phyloP scores from a whole-genome alignment of 345 rosid genomes.

The Arabidopsis arenosa region DNA sequence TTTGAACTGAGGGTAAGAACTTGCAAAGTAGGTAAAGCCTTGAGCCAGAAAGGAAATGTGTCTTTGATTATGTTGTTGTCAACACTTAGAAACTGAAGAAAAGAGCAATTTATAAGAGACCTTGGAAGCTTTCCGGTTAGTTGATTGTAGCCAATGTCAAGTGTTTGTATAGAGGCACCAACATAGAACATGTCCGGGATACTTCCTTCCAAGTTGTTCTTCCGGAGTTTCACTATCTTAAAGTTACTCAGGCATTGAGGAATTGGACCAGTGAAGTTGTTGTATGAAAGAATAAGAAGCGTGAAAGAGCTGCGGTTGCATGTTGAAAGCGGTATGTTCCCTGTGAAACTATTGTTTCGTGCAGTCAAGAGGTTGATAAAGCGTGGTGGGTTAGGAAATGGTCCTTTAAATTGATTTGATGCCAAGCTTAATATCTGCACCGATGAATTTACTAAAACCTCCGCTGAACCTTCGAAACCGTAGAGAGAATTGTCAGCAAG shows the following conservation, averaged over 20 bases:
- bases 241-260: slow-evolving; percentile 18
- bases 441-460: not conserved
- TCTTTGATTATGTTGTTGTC: slow-evolving; percentile 27
- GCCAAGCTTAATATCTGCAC: not conserved
- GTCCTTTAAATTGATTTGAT: not conserved
- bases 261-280: slow-evolving; percentile 29
- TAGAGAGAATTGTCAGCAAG: not conserved
- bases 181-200: not conserved
- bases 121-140: slow-evolving; percentile 29
- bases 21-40: not conserved
- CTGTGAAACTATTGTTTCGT: slow-evolving; percentile 16
- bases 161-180: not conserved
- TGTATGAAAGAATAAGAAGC: slow-evolving; percentile 5
- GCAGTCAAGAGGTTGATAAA: not conserved
- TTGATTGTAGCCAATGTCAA: slow-evolving; percentile 27
- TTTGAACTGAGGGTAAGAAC: slow-evolving; percentile 20
- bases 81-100: slow-evolving; percentile 5
- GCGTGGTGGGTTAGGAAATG: slow-evolving; percentile 7
- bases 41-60: slow-evolving; percentile 40
- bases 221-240: slow-evolving; percentile 15
- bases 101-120: slow-evolving; percentile 23
- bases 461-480: not conserved
- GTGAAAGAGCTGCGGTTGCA: slow-evolving; percentile 2
- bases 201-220: slow-evolving; percentile 36
- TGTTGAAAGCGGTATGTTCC: not conserved